Base-by-base conservation (phyloP, 2,329 filamentous ascomycete genomes). In the Alternaria viburni region DNA sequence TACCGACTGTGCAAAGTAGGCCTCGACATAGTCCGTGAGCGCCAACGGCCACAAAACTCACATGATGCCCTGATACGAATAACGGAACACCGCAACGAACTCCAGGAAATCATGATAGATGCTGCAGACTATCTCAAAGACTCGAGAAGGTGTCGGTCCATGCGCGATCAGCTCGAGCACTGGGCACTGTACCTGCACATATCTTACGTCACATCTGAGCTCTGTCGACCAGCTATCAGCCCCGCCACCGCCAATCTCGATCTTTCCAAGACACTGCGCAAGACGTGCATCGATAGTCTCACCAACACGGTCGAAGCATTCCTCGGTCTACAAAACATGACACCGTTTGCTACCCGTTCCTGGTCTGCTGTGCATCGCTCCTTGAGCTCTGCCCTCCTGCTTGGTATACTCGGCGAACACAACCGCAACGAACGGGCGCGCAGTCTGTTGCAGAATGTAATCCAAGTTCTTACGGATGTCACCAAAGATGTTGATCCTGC, bases 131-230 rank as follows among this genome's bases (percentile, higher is more conserved):
- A 88, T 68, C 79, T 90, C 15, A 85, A 87, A 59, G 86, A 89
- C 60, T 83, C 83, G 49, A 56, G 82, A 69, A 70, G 82, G 74
- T 85, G 83, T 67, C 79, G 78, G 8, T 81, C 82, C 0, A 81
- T 82, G 66, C 77, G 80, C 46, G 84, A 89, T 65, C 87, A 88
- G 64, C 77, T 89, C 3, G 86, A 90, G 73, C 85, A 88, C 64
- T 86, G 88, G 76, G 86, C 86, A 0, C 74, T 89, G 5, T 88
- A 88, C 69, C 78, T 90, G 5, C 88, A 90, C 72, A 85, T 86
- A 19, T 88, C 86, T 8, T 90, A 89, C 74, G 85, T 88, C 62
- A 85, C 85, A 21, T 89, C 87, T 5, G 88, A 89, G 76, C 84
- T 89, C 30, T 89, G 86, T 71, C 84, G 88, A 30, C 87, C 87